phyloP scores from a whole-genome alignment of 1,139 yeast genomes.

The Suhomyces terraborum region DNA sequence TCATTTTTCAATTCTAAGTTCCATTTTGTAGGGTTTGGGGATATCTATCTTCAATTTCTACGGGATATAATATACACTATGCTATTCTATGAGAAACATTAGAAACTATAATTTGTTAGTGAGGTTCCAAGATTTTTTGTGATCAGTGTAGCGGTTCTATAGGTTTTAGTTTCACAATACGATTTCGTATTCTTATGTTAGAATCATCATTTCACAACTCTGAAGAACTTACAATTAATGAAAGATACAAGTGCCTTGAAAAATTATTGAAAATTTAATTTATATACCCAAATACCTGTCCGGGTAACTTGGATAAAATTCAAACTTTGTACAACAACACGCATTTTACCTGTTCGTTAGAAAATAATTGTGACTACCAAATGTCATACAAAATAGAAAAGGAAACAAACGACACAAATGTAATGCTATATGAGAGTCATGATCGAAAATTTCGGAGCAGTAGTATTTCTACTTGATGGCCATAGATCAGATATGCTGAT shows the following conservation, averaged over 20 bases:
- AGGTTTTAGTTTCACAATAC: constrained; percentile 20
- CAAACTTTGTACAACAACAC: no score
- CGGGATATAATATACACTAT: no score
- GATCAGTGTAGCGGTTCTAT: constrained; percentile 28
- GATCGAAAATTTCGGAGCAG: not conserved
- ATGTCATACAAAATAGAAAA: not conserved
- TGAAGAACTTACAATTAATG: not conserved
- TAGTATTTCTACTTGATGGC: constrained; percentile 1
- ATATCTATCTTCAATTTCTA: no score
- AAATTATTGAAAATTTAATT: no score
- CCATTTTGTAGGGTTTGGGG: no score
- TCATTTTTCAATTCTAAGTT: no score
- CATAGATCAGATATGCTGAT: not conserved
- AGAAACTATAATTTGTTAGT: no score
- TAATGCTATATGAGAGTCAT: not conserved
- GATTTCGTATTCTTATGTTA: constrained; percentile 14
- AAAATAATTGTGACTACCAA: no score
- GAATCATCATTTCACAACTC: constrained; percentile 21
- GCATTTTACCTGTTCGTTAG: no score
- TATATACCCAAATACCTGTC: not conserved
- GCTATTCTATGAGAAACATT: no score
- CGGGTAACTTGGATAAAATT: no score
- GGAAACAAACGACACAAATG: not conserved
- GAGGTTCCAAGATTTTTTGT: not conserved
- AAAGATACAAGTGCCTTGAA: no score